These are phyloP conservation scores for Penicillium mononematosum DNA, from an alignment of 495 filamentous ascomycete species.

Conservation along the genomic window DNA sequence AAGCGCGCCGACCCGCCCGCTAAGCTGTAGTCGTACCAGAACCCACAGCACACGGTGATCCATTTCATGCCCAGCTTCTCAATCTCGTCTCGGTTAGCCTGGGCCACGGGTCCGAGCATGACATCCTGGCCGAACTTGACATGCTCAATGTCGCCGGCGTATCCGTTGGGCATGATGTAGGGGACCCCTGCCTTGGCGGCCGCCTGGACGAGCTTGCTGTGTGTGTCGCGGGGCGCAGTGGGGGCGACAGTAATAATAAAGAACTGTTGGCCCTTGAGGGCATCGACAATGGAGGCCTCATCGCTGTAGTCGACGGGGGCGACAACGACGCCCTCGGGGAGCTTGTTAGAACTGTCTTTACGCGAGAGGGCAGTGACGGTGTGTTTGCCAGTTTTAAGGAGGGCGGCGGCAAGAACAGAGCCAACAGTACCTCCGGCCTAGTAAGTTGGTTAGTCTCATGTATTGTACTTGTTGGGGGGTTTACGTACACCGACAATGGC, in stretches of 20 bases:
- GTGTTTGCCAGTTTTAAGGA: conserved; percentile 53
- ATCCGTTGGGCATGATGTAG: conserved; percentile 64
- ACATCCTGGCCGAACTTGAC: conserved; percentile 20
- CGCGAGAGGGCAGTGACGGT: conserved; percentile 56
- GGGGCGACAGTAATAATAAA: conserved; percentile 60
- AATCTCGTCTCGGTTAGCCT: conserved; percentile 34
- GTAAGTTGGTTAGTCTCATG: conserved; percentile 12
- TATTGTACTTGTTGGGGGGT: not conserved
- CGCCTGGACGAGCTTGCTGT: conserved; percentile 56
- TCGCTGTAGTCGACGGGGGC: conserved; percentile 51
- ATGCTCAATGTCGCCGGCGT: conserved; percentile 39
- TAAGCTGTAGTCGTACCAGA: conserved; percentile 57
- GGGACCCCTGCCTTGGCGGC: conserved; percentile 61
- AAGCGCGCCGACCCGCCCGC: conserved; percentile 30
- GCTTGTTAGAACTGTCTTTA: conserved; percentile 38
- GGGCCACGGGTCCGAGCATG: conserved; percentile 17
- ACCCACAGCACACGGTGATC: conserved; percentile 50
- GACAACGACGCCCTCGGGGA: conserved; percentile 46
- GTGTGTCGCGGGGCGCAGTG: conserved; percentile 43
- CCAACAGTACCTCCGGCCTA: conserved; percentile 64
- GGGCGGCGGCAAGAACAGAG: conserved; percentile 46
- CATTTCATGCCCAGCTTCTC: conserved; percentile 48
- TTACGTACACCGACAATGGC: conserved; percentile 50
- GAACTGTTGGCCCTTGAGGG: conserved; percentile 54
- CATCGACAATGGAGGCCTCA: conserved; percentile 43